Evolutionary conservation across 306 rosid genomes (phyloP).

Genomic region (Leucaena leucocephala): DNA sequence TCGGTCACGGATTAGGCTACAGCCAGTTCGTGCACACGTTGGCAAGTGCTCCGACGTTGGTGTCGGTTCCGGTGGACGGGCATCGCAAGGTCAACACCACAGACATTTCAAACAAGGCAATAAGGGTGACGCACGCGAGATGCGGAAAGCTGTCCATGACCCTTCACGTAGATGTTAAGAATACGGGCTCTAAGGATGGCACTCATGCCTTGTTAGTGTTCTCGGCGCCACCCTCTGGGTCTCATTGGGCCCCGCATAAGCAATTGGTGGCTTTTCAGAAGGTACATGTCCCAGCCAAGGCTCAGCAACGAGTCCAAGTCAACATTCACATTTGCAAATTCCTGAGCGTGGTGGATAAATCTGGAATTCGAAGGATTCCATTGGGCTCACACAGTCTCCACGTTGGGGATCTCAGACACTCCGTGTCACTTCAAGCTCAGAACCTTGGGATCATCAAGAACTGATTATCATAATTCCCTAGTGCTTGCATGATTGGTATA

Average conservation of each 20-base stretch:
- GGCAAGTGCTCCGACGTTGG: conserved; percentile 55
- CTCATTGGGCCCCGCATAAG: conserved; percentile 65
- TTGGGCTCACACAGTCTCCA: conserved; percentile 68
- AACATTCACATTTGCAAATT: conserved; percentile 77
- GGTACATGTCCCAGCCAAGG: conserved; percentile 57
- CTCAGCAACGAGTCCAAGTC: conserved; percentile 48
- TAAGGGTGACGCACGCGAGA: conserved; percentile 75
- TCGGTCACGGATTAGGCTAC: conserved; percentile 76
- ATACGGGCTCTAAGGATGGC: conserved; percentile 71
- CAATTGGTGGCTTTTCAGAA: conserved; percentile 76
- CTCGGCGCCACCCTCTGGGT: conserved; percentile 62
- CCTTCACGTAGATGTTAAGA: conserved; percentile 63
- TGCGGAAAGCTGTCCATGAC: conserved; percentile 62
- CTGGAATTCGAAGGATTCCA: conserved; percentile 77
- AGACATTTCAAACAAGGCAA: conserved; percentile 54
- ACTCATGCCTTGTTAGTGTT: conserved; percentile 71
- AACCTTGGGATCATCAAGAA: conserved; percentile 65
- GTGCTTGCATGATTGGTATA: neutral
- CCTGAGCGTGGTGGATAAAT: conserved; percentile 74
- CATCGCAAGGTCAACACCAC: conserved; percentile 41
- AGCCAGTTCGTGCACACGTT: conserved; percentile 61
- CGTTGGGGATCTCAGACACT: conserved; percentile 63
- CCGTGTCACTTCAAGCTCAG: conserved; percentile 60
- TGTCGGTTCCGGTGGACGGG: conserved; percentile 61
- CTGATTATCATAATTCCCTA: conserved; percentile 14